Evolutionary conservation across 2,329 filamentous ascomycete species (phyloP).

Genomic region (Sphaerostilbella broomeana): DNA sequence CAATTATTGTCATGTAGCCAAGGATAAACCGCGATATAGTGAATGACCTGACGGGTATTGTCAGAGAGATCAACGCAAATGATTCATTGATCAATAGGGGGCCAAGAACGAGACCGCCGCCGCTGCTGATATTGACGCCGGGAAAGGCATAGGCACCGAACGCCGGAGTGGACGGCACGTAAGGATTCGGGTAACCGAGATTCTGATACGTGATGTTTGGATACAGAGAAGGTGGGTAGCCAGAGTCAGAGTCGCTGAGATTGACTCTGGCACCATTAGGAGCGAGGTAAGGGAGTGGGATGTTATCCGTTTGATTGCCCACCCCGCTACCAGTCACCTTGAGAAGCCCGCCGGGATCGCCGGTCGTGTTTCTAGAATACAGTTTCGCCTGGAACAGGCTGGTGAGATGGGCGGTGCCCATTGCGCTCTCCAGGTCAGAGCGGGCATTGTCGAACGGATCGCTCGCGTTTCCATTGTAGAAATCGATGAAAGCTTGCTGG

Average conservation of each 20-base stretch:
- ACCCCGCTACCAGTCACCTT: constrained; percentile 52
- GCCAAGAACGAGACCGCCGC: constrained; percentile 63
- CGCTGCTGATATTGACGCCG: constrained; percentile 42
- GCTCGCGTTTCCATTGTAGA: constrained; percentile 47
- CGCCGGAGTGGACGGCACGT: constrained; percentile 34
- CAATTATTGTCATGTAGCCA: constrained; percentile 78
- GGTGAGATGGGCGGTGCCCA: constrained; percentile 52
- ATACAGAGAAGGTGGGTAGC: constrained; percentile 67
- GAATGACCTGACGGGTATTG: constrained; percentile 65
- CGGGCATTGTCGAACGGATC: constrained; percentile 55
- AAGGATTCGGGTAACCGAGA: constrained; percentile 35
- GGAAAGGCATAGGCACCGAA: constrained; percentile 44
- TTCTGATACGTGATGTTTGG: constrained; percentile 67
- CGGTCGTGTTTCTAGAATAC: constrained; percentile 62
- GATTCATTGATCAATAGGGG: constrained; percentile 66
- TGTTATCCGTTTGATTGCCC: constrained; percentile 37
- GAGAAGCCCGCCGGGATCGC: constrained; percentile 48
- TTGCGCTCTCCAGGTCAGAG: constrained; percentile 64
- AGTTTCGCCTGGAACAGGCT: constrained; percentile 65
- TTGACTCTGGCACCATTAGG: constrained; percentile 51
- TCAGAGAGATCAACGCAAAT: constrained; percentile 73
- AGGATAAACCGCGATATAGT: constrained; percentile 55
- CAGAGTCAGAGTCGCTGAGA: constrained; percentile 56
- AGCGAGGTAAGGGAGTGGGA: constrained; percentile 51
- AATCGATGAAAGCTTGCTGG: constrained; percentile 45